Conservation (phyloP, 106 monocot genomes). For the Allium sativum region DNA sequence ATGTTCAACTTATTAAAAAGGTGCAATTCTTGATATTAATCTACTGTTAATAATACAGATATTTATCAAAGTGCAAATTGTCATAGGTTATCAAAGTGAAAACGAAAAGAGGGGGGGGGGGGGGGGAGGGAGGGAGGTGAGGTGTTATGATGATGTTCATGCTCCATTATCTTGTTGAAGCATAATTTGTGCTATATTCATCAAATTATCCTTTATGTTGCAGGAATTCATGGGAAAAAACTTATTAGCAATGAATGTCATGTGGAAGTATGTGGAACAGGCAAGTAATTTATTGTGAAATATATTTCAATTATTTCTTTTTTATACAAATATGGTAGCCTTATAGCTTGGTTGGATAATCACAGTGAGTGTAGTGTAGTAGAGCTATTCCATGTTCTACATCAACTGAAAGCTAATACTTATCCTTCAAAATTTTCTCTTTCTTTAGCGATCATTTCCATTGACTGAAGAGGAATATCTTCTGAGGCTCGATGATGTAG, state of each 20-base stretch:
- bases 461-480: constrained; percentile 96
- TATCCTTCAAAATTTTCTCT: background rate
- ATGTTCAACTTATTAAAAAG: constrained; percentile 97
- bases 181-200: too few relatives aligned
- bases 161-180: background rate
- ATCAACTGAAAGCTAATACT: background rate
- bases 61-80: too few relatives aligned
- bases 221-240: constrained; percentile 97
- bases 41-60: background rate
- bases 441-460: constrained; percentile 77
- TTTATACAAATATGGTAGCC: too few relatives aligned
- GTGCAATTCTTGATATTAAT: constrained; percentile 12
- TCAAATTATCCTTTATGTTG: constrained; percentile 4
- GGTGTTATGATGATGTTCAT: background rate
- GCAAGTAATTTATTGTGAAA: constrained; percentile 15
- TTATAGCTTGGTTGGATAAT: too few relatives aligned
- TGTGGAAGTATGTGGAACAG: constrained; percentile 99
- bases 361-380: too few relatives aligned
- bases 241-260: constrained; percentile 94
- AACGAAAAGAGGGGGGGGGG: too few relatives aligned
- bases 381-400: too few relatives aligned
- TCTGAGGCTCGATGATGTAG: constrained; percentile 87
- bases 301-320: too few relatives aligned
- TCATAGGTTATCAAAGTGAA: too few relatives aligned
- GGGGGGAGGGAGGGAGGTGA: too few relatives aligned